Conservation (phyloP, 2,329 filamentous ascomycete genomes). For the Trichoderma afroharzianum region DNA sequence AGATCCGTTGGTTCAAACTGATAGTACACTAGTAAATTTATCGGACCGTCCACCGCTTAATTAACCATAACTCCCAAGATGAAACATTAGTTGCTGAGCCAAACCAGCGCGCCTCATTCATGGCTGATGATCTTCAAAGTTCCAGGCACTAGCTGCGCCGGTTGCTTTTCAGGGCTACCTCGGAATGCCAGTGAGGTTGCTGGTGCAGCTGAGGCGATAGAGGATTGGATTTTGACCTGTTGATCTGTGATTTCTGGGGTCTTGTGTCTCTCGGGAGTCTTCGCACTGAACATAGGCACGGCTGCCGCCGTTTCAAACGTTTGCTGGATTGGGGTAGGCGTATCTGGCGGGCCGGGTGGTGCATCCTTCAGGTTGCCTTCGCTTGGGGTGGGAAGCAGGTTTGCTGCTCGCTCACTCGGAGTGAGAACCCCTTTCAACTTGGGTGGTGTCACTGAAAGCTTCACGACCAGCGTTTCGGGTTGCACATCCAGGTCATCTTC, state of each 20-base stretch:
- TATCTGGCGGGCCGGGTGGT: constrained; percentile 28
- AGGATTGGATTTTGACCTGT: constrained; percentile 20
- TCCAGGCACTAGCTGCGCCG: constrained; percentile 23
- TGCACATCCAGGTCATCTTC: constrained; percentile 51
- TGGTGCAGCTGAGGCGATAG: constrained; percentile 33
- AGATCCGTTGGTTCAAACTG: constrained; percentile 12
- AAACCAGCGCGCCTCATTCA: constrained; percentile 25
- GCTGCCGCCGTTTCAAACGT: neutral
- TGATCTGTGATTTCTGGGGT: constrained; percentile 18
- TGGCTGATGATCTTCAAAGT: constrained; percentile 31
- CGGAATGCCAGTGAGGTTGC: constrained; percentile 54
- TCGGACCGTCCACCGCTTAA: constrained; percentile 3
- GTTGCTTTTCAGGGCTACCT: constrained; percentile 58
- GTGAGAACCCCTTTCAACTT: constrained; percentile 34
- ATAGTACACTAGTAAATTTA: constrained; percentile 8
- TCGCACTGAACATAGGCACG: neutral
- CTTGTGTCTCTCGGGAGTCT: constrained; percentile 9
- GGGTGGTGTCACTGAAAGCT: constrained; percentile 54
- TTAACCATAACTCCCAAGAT: constrained; percentile 15
- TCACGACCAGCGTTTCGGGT: constrained; percentile 67
- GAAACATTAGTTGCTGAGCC: constrained; percentile 13
- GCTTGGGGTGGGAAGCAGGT: constrained; percentile 24
- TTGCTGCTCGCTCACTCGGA: constrained; percentile 23
- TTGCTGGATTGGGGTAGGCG: constrained; percentile 16
- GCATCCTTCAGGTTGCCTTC: constrained; percentile 18